Evolutionary conservation across 2,329 filamentous ascomycete species (phyloP), one percentile per base, ranked within the genome.

Genomic region (Stenocarpella maydis): DNA sequence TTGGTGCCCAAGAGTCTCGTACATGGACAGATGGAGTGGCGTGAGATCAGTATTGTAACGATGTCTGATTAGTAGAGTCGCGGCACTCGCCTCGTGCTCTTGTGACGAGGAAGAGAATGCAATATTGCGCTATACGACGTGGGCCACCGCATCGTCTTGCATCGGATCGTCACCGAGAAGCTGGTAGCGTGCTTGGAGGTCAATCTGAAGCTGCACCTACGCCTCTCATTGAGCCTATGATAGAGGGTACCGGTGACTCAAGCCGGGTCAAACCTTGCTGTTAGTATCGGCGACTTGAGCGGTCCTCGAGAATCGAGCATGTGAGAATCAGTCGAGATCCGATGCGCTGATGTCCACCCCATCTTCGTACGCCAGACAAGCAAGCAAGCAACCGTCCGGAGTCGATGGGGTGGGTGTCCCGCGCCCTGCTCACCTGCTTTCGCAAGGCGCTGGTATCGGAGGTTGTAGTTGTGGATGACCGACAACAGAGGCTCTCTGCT

Each of bases 141-240:
- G 39, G 67, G 67, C 55, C 68, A 67, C 54, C 54, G 24, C 64
- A 21, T 67, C 45, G 50, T 31, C 6, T 31, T 65, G 55, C 55
- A 54, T 55, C 39, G 63, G 64, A 64, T 60, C 61, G 60, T 21
- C 9, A 28, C 26, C 45, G 53, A 26, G 24, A 69, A 31, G 60
- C 15, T 26, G 19, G 24, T 67, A 69, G 54, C 47, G 65, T 43
- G 28, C 28, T 28, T n/a, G 45, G 68, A 34, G 41, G 45, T 50
- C 47, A 31, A 39, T 39, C 45, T 52, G 41, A 50, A n/a, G 58
- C 34, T 15, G 43, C 50, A 65, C 55, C 43, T 37, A 43, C 34
- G 50, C 45, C 31, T 39, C 21, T 43, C 26, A 19, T 31, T 19
- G 28, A n/a, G 31, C n/a, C 45, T 49, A 24, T 45, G 34, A 58